A percentile compares a stretch with the other conserved stretches of the same genome.
Evolutionary conservation across 345 rosid genomes (phyloP).

Genomic region (Triadica sebifera): DNA sequence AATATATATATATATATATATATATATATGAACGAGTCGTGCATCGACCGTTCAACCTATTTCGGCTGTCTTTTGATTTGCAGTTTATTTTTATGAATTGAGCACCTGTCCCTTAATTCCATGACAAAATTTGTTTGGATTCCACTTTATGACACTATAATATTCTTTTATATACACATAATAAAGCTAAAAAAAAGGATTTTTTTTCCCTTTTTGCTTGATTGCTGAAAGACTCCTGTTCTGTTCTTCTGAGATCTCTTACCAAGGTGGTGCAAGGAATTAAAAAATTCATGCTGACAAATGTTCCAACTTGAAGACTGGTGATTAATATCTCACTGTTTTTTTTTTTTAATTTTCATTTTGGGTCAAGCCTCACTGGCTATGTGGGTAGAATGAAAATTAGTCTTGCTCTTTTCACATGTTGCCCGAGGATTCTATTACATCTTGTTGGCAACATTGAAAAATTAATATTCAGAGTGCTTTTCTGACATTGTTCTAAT

Average conservation of each 20-base stretch:
- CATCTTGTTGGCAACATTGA: too few relatives aligned
- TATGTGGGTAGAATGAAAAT: too few relatives aligned
- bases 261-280: not conserved
- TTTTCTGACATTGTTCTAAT: too few relatives aligned
- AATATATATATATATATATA: constrained; percentile 20
- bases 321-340: not conserved
- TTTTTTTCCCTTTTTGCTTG: too few relatives aligned
- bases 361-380: too few relatives aligned
- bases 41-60: constrained; percentile 10
- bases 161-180: constrained; percentile 13
- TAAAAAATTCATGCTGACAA: not conserved
- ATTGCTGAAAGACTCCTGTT: not conserved
- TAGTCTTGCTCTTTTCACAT: too few relatives aligned
- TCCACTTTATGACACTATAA: not conserved
- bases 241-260: not conserved
- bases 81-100: constrained; percentile 1
- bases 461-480: too few relatives aligned
- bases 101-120: not conserved
- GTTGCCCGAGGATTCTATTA: too few relatives aligned
- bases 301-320: not conserved
- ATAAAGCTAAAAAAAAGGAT: too few relatives aligned
- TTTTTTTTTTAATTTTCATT: too few relatives aligned
- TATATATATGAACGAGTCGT: constrained; percentile 6
- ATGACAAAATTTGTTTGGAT: not conserved
- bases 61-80: constrained; percentile 16